Base-by-base conservation (phyloP, 768 basidiomycete species). In the Naganishia randhawae region DNA sequence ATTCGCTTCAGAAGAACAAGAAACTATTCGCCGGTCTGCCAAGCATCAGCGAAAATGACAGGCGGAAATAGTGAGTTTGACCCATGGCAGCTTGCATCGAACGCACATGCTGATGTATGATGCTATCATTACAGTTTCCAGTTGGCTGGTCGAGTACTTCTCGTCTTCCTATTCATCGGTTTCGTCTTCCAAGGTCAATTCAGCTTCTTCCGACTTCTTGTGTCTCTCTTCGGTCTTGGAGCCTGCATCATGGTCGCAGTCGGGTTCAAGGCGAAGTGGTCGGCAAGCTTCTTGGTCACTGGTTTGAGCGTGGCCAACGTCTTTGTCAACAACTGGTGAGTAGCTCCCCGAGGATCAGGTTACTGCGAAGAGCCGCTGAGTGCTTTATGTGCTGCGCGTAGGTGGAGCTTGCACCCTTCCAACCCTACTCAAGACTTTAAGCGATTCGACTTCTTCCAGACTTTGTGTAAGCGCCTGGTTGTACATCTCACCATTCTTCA, bases 251-350 rank as follows among this genome's bases (percentile, higher is more conserved):
- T 95, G 91, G 94, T 99, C 54, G 96, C 94, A 11, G 85, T 98
- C 70, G 96, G 96, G 51, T 98, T 97, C 87, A 98, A 98, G 82
- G 95, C 96, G 75, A 98, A 97, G 82, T 96, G 93, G 91, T 92
- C 91, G 16, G 95, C 95, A 2, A 86, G 88, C 14, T 98, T 98
- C 87, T 86, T 99, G 69, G 94, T 97, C 69, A 81, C 96, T 71
- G 85, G 93, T 3, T 81, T 99, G 75, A 91, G 90, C 77, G 80
- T 91, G 74, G 97, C 98, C 88, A 99, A 99, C 78, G 92, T 95
- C 37, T 91, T 95, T 75, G 91, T 90, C 81, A 99, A 99, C 84
- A 96, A 97, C 82, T 99, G 91, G 90, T 76, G 51, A 39, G 66
- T 64, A n/a, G n/a, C 8, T 35, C 32, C 6, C 2, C 5, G 31